Base-by-base conservation (phyloP, 768 basidiomycete genomes). In the Chalciporus chontae region DNA sequence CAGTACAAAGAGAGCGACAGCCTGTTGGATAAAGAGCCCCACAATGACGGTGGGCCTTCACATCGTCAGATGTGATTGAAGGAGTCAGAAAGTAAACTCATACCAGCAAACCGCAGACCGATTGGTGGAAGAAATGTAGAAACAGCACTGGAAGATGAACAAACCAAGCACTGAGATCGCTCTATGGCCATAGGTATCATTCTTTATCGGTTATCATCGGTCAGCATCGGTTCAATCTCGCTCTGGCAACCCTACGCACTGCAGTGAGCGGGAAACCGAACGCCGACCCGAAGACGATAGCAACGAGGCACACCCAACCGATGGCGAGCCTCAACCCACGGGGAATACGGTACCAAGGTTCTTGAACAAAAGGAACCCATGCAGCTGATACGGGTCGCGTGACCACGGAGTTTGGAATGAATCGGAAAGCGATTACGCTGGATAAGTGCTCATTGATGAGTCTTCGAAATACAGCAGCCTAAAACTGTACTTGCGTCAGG, bases 1-100 rank as follows among this genome's bases (percentile, higher is more conserved):
- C 60, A 96, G 78, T 29, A 94, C 93, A 65, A 95, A 93, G 39
- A 95, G 76, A 1, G 93, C 93, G 40, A 94, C 80, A 15, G 73
- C 80, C 71, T 94, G 91, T 64, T 96, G 93, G 38, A 86, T 58
- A 69, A 93, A 84, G 17, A 94, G 73, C 17, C 93, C 93, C 42
- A 91, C 84, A 50, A 94, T 83, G 59, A 93, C 80, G n/a, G 91
- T 92, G 13, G 81, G 85, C 88, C 86, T 87, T 38, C 2, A 42
- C 14, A 48, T 9, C 26, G 14, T 55, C 29, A 59, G 54, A 40
- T 26, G 17, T 14, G 17, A 21, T 5, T 23, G 9, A 15, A 36
- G 1, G 34, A n/a, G 7, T 24, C 7, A 23, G 42, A 43, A 48
- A 7, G 3, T n/a, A 17, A 42, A 14, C 63, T 77, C 26, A 34